Evolutionary conservation across 225 moss, liverwort and hornwort species (phyloP), one percentile per base, ranked within the genome.

Genomic region (Polytrichum commune): DNA sequence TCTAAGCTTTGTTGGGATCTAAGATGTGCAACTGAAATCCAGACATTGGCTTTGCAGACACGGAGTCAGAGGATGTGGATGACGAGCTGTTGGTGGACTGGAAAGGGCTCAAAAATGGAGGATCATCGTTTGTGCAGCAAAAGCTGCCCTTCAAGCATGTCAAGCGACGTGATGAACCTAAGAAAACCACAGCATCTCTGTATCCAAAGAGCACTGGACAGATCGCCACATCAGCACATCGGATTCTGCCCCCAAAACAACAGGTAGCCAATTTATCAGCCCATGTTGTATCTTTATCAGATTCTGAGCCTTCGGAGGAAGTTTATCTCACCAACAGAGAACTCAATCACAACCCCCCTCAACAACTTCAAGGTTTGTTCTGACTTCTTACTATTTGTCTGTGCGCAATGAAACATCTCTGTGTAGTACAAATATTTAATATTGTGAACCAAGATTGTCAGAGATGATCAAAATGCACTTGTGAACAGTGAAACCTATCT

Each of bases 11-110:
- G 13, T 16, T 46, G 13, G 46, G 46, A 46, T 46, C 46, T 13
- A 46, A 46, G 35, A 35, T 35, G 13, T 7, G 46, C 4, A 46
- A 46, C 9, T 46, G 46, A 46, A 46, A 16, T 46, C 3, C 16
- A 46, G 13, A 46, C 46, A 46, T 46, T 46, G 46, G 46, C 46
- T 46, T 46, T 46, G 46, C 74, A 80, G 86, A 76, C 19, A 74
- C 71, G 27, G 83, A 83, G 28, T 82, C 84, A 28, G 84, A 88
- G 55, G 84, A 77, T 73, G 77, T 73, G 30, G 88, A 88, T 73
- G 69, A 75, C 3, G 73, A 79, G 71, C 80, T 84, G 73, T 71
- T 88, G 65, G 84, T 88, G 62, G 88, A 88, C 77, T 88, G 88
- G 88, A 88, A 88, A 72, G 84, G 84, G 29, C 75, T 66, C n/a